phyloP scores from a whole-genome alignment of 2,329 filamentous ascomycete species.

The Ophiosphaerella narmari region DNA sequence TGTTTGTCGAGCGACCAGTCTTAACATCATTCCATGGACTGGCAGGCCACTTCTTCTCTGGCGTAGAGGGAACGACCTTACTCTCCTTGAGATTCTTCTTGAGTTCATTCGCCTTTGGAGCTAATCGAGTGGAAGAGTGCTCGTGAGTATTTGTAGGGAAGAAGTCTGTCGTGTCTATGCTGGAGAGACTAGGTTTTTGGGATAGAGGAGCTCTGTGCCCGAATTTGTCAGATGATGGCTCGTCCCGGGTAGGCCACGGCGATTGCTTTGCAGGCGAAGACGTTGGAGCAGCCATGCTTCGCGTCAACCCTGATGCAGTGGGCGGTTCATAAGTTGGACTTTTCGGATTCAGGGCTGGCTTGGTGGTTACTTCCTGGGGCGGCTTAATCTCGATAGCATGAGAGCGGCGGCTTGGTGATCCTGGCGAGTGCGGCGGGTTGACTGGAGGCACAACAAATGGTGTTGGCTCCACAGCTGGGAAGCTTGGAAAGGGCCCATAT shows the following conservation, averaged over 20 bases:
- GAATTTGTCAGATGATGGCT: conserved; percentile 15
- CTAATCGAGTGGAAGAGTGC: conserved; percentile 44
- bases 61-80: conserved; percentile 32
- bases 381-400: conserved; percentile 49
- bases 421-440: conserved; percentile 30
- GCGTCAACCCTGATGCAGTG: conserved; percentile 14
- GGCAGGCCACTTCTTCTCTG: conserved; percentile 43
- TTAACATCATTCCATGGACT: conserved; percentile 43
- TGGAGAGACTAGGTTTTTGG: conserved; percentile 45
- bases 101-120: conserved; percentile 22
- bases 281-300: conserved; percentile 30
- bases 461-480: conserved; percentile 23
- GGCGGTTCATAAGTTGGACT: conserved; percentile 48
- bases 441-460: conserved; percentile 23
- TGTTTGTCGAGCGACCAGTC: conserved; percentile 22
- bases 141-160: conserved; percentile 49
- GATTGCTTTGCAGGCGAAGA: conserved; percentile 41
- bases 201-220: conserved; percentile 20
- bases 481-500: conserved; percentile 23
- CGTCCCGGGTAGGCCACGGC: conserved; percentile 30
- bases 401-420: conserved; percentile 44
- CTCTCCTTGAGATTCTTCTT: conserved; percentile 21
- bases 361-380: conserved; percentile 36
- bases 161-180: conserved; percentile 48
- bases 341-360: conserved; percentile 44